Percentiles rank a stretch among this genome's conserved stretches.
Evolutionary conservation across 2,329 filamentous ascomycete genomes (phyloP).

Genomic region (Clarireedia monteithiana): DNA sequence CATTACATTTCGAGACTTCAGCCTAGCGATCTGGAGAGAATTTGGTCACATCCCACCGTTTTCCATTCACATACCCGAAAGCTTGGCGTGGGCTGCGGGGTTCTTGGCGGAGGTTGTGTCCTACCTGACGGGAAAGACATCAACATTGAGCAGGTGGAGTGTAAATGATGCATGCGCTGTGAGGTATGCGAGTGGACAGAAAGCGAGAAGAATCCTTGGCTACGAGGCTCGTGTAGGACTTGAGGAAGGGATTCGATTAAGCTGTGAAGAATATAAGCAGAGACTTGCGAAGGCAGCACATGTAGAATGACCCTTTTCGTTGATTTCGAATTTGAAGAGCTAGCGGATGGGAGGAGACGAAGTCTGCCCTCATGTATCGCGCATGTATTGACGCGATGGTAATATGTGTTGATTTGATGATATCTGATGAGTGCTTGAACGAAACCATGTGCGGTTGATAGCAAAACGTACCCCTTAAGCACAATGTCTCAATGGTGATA

Average conservation of each 20-base stretch:
- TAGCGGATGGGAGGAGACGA: too few species aligned
- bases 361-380: too few species aligned
- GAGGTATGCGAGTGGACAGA: conserved; percentile 2
- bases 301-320: not conserved
- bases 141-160: conserved; percentile 1
- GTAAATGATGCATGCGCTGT: conserved; percentile 4
- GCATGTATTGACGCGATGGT: too few species aligned
- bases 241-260: conserved; percentile 4
- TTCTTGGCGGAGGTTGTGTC: not conserved
- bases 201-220: not conserved
- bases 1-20: conserved; percentile 1
- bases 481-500: too few species aligned
- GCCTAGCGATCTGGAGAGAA: conserved; percentile 1
- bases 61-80: not conserved
- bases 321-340: too few species aligned
- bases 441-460: too few species aligned
- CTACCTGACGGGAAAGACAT: not conserved
- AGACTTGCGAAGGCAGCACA: not conserved
- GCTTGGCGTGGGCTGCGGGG: not conserved
- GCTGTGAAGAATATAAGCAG: conserved; percentile 1
- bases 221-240: not conserved
- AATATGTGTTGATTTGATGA: too few species aligned
- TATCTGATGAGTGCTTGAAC: too few species aligned
- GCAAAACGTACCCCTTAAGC: too few species aligned
- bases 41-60: not conserved